Conservation (phyloP, 306 rosid genomes). For the Neltuma alba region DNA sequence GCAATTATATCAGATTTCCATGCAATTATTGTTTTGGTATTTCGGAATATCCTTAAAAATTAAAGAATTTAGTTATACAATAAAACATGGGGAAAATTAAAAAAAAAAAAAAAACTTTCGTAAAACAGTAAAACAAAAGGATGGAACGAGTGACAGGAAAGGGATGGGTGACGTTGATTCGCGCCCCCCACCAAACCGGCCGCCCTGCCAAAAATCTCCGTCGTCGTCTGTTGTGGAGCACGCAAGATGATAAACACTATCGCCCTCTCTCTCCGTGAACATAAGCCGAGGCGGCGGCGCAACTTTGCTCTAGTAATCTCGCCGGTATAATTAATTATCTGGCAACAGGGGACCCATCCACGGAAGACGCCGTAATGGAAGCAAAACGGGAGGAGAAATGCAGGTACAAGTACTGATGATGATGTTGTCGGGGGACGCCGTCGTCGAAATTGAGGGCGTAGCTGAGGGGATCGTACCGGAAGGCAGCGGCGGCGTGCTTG, state of each 20-base stretch:
- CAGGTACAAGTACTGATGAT: neutral
- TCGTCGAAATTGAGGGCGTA: slow-evolving; percentile 77
- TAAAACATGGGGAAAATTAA: too few species aligned
- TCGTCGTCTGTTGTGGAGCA: neutral
- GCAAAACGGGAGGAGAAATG: slow-evolving; percentile 67
- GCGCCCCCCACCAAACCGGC: neutral
- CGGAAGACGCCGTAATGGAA: slow-evolving; percentile 46
- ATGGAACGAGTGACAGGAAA: too few species aligned
- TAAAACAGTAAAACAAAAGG: too few species aligned
- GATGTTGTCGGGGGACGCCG: slow-evolving; percentile 36
- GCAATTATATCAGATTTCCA: too few species aligned
- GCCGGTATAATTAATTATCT: too few species aligned
- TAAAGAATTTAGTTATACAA: too few species aligned
- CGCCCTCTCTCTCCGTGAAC: too few species aligned
- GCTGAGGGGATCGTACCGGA: slow-evolving; percentile 59
- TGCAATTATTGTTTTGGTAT: too few species aligned
- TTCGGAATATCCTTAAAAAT: too few species aligned
- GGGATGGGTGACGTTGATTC: too few species aligned
- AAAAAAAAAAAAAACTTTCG: too few species aligned
- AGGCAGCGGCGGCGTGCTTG: neutral
- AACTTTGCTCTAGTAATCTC: too few species aligned
- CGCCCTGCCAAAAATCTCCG: neutral
- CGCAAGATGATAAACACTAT: neutral
- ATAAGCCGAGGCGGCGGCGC: neutral
- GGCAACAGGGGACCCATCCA: neutral